These are phyloP conservation scores for Penicillium sp. DNA, from an alignment of 2,329 filamentous ascomycete genomes.

Conservation along the genomic window DNA sequence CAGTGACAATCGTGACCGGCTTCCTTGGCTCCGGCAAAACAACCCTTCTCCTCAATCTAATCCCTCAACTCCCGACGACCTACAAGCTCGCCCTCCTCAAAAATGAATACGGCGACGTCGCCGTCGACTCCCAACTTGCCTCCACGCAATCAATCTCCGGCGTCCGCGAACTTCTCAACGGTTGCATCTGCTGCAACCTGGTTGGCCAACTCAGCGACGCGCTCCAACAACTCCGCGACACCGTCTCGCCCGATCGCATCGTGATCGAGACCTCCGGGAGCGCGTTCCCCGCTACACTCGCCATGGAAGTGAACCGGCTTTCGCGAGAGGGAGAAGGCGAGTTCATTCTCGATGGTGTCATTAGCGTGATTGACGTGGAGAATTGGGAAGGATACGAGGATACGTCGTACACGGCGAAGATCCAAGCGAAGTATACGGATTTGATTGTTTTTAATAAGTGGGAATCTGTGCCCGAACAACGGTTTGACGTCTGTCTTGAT, in stretches of 20 bases:
- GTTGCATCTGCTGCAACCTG: constrained; percentile 98
- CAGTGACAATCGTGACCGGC: constrained; percentile 92
- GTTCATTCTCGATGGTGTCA: constrained; percentile 80
- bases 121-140: constrained; percentile 89
- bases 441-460: constrained; percentile 92
- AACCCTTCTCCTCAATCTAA: constrained; percentile 87
- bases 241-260: constrained; percentile 72
- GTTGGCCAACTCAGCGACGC: constrained; percentile 86
- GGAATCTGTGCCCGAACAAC: constrained; percentile 71
- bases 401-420: constrained; percentile 80
- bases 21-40: constrained; percentile 97
- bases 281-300: constrained; percentile 83
- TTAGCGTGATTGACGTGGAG: constrained; percentile 89
- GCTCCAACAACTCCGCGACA: constrained; percentile 67
- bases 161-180: constrained; percentile 89
- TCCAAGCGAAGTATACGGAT: constrained; percentile 88
- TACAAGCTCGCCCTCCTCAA: constrained; percentile 95
- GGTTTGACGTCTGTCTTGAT: constrained; percentile 75
- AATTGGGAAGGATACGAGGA: constrained; percentile 94
- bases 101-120: constrained; percentile 96
- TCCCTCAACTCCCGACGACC: constrained; percentile 80
- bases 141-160: constrained; percentile 78
- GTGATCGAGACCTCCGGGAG: constrained; percentile 90
- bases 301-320: constrained; percentile 83
- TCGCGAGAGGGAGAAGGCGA: constrained; percentile 57